A percentile compares a stretch with the other conserved stretches of the same genome.
phyloP scores from a whole-genome alignment of 2,329 filamentous ascomycete species.

The Colletotrichum sp. region DNA sequence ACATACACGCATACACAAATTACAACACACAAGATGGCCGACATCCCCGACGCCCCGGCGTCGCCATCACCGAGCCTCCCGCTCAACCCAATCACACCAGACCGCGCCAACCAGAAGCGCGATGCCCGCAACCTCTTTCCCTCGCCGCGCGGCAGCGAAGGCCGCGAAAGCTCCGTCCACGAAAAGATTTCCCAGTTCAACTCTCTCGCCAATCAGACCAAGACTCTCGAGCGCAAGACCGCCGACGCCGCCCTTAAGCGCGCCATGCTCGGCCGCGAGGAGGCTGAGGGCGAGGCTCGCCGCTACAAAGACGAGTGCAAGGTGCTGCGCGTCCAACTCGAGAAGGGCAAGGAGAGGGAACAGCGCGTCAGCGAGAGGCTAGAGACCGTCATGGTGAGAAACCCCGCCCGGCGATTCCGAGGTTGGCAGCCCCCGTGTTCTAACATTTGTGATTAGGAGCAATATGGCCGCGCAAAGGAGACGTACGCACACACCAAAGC shows the following conservation, averaged over 20 bases:
- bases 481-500: conserved; percentile 69
- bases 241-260: conserved; percentile 70
- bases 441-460: conserved; percentile 57
- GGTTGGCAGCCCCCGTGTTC: neutral
- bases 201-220: conserved; percentile 64
- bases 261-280: conserved; percentile 71
- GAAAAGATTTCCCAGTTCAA: conserved; percentile 78
- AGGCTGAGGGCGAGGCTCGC: conserved; percentile 72
- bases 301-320: conserved; percentile 66
- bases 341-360: conserved; percentile 71
- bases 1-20: neutral
- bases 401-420: neutral
- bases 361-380: conserved; percentile 69
- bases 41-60: conserved; percentile 46
- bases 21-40: conserved; percentile 41
- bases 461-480: conserved; percentile 72
- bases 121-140: conserved; percentile 41
- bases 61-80: conserved; percentile 57
- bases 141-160: conserved; percentile 35
- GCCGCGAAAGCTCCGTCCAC: conserved; percentile 65
- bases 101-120: conserved; percentile 62
- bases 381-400: conserved; percentile 69
- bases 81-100: conserved; percentile 65
- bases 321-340: conserved; percentile 59
- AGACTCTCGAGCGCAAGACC: conserved; percentile 67